phyloP scores from a whole-genome alignment of 192 early-diverging fungal genomes.

The Bifiguratus adelaidae region DNA sequence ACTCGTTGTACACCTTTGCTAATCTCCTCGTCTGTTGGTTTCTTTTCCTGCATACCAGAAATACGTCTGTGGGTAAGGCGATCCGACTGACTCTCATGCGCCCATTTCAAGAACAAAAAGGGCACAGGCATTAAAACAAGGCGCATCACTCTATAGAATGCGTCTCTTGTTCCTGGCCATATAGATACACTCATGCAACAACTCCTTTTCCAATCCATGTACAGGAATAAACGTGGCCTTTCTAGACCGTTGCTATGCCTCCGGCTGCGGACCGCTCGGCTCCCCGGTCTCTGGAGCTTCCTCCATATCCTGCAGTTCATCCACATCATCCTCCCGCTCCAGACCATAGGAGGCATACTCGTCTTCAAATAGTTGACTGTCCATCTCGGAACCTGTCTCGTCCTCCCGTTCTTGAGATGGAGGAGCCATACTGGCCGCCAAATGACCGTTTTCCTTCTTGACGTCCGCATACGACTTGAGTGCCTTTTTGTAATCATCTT shows the following conservation, averaged over 20 bases:
- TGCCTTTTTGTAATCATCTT: slow-evolving; percentile 19
- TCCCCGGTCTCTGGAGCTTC: not conserved
- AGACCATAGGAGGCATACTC: no score
- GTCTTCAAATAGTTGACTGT: no score
- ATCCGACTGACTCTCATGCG: slow-evolving; percentile 8
- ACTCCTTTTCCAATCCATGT: no score
- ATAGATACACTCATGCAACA: no score
- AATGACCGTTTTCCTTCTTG: not conserved
- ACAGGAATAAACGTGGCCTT: no score
- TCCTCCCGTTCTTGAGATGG: not conserved
- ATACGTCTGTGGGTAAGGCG: slow-evolving; percentile 13
- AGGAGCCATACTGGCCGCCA: not conserved
- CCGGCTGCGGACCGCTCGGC: no score
- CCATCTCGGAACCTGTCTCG: not conserved
- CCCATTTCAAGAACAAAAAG: slow-evolving; percentile 15
- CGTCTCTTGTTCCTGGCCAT: no score
- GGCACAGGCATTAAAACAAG: no score
- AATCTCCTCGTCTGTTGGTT: slow-evolving; percentile 26
- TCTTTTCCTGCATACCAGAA: slow-evolving; percentile 15
- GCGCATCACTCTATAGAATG: no score
- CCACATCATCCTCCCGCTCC: not conserved
- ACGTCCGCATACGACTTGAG: slow-evolving; percentile 13
- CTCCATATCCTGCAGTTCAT: not conserved
- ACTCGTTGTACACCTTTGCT: slow-evolving; percentile 41
- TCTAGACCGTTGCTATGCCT: no score